phyloP scores from a whole-genome alignment of 2,329 filamentous ascomycete species.

The Rutstroemia sp. region DNA sequence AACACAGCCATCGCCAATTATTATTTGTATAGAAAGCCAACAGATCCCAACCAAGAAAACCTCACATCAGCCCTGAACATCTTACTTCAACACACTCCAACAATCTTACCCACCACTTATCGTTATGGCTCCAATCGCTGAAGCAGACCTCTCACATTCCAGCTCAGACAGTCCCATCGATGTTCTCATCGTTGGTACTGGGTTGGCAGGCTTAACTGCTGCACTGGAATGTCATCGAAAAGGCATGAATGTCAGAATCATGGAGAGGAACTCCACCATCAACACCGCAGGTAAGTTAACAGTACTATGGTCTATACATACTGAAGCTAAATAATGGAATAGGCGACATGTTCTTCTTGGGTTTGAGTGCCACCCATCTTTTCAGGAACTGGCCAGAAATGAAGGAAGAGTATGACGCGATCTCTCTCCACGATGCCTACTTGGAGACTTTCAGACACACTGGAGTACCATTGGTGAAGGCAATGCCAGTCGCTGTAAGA shows the following conservation, averaged over 20 bases:
- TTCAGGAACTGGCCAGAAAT: constrained; percentile 45
- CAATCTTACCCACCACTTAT: too few relatives aligned
- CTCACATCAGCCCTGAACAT: too few relatives aligned
- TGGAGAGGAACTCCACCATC: constrained; percentile 33
- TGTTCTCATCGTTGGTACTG: constrained; percentile 44
- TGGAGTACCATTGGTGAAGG: constrained; percentile 34
- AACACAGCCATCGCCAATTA: too few relatives aligned
- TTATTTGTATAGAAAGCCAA: too few relatives aligned
- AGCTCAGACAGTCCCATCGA: constrained; percentile 30
- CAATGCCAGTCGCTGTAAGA: constrained; percentile 11
- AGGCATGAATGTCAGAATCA: constrained; percentile 43
- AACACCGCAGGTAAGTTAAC: too few relatives aligned
- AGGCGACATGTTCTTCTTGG: constrained; percentile 42
- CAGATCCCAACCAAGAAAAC: too few relatives aligned
- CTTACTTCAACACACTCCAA: too few relatives aligned
- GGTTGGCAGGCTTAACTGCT: constrained; percentile 51
- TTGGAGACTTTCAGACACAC: constrained; percentile 15
- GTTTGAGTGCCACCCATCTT: constrained; percentile 46
- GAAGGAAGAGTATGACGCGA: constrained; percentile 34
- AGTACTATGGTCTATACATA: too few relatives aligned
- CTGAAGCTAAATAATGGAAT: too few relatives aligned
- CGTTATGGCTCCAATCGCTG: too few relatives aligned
- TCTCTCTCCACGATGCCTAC: constrained; percentile 34
- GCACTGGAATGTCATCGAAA: constrained; percentile 52
- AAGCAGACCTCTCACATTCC: too few relatives aligned